Evolutionary conservation across 257 asterid species (phyloP).

Genomic region (Nicotiana tabacum): DNA sequence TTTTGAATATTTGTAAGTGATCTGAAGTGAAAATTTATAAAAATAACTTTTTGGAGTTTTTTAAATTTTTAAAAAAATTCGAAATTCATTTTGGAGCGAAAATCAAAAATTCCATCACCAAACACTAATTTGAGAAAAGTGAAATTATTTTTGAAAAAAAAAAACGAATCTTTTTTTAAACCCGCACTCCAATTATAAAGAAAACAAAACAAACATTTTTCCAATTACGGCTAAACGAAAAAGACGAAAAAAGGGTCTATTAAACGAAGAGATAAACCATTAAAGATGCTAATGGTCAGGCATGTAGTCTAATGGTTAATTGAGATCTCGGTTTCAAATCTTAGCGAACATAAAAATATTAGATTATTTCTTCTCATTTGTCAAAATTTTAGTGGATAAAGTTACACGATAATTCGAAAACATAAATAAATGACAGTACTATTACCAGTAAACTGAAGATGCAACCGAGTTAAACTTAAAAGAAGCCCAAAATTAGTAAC

Average conservation of each 20-base stretch:
- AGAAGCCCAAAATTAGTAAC: neutral
- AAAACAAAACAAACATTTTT: neutral
- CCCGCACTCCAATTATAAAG: too few relatives aligned
- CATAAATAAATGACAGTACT: neutral
- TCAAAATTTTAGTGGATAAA: too few relatives aligned
- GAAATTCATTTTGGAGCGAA: too few relatives aligned
- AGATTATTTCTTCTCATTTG: too few relatives aligned
- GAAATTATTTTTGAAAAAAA: neutral
- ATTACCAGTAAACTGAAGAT: slow-evolving; percentile 51
- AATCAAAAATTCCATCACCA: too few relatives aligned
- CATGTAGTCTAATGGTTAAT: too few relatives aligned
- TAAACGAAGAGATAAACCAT: neutral
- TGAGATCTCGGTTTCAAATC: too few relatives aligned
- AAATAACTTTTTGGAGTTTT: too few relatives aligned
- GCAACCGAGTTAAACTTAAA: slow-evolving; percentile 30
- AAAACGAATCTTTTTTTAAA: too few relatives aligned
- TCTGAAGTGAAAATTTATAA: too few relatives aligned
- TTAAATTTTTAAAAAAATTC: too few relatives aligned
- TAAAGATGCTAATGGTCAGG: neutral
- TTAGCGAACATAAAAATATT: neutral
- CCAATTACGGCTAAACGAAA: neutral
- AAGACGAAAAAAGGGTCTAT: neutral
- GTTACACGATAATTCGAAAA: neutral
- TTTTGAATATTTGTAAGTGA: too few relatives aligned
- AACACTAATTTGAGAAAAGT: neutral